These are phyloP conservation scores for Didymella pomorum DNA, from an alignment of 2,329 filamentous ascomycete genomes.

Conservation along the genomic window DNA sequence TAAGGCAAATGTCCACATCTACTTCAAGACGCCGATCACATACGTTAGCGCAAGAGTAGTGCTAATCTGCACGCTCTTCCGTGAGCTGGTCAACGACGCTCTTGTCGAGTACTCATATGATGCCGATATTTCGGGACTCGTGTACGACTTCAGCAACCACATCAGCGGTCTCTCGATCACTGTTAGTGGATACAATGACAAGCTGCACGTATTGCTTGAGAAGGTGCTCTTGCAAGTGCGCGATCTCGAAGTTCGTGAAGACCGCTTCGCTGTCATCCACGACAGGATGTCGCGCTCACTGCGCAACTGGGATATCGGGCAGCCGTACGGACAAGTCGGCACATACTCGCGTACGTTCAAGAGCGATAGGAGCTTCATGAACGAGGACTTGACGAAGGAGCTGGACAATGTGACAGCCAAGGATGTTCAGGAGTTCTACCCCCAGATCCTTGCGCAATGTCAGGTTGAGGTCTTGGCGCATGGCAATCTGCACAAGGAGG, in stretches of 20 bases:
- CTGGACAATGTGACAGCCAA: slow-evolving; percentile 76
- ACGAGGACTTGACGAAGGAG: slow-evolving; percentile 81
- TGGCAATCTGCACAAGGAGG: slow-evolving; percentile 93
- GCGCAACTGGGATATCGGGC: slow-evolving; percentile 86
- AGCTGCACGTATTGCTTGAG: slow-evolving; percentile 87
- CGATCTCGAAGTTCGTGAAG: slow-evolving; percentile 82
- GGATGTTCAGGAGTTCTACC: slow-evolving; percentile 78
- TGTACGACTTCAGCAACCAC: slow-evolving; percentile 80
- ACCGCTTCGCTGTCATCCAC: slow-evolving; percentile 90
- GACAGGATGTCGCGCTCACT: slow-evolving; percentile 79
- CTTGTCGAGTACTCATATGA: slow-evolving; percentile 95
- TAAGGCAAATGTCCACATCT: slow-evolving; percentile 86
- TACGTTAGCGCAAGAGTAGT: slow-evolving; percentile 79
- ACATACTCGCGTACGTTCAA: slow-evolving; percentile 84
- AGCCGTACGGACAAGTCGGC: slow-evolving; percentile 87
- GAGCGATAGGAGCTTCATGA: slow-evolving; percentile 77
- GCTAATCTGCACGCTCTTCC: slow-evolving; percentile 81
- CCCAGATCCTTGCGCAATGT: slow-evolving; percentile 80
- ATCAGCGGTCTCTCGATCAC: slow-evolving; percentile 77
- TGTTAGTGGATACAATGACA: slow-evolving; percentile 94
- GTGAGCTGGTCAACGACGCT: slow-evolving; percentile 85
- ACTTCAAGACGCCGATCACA: slow-evolving; percentile 80
- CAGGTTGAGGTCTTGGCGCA: slow-evolving; percentile 89
- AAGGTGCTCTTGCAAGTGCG: slow-evolving; percentile 86
- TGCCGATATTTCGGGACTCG: slow-evolving; percentile 87